A percentile compares a stretch with the other conserved stretches of the same genome.
These are phyloP conservation scores for Pythium monospermum DNA, from an alignment of 352 stramenopile genomes.

Conservation along the genomic window DNA sequence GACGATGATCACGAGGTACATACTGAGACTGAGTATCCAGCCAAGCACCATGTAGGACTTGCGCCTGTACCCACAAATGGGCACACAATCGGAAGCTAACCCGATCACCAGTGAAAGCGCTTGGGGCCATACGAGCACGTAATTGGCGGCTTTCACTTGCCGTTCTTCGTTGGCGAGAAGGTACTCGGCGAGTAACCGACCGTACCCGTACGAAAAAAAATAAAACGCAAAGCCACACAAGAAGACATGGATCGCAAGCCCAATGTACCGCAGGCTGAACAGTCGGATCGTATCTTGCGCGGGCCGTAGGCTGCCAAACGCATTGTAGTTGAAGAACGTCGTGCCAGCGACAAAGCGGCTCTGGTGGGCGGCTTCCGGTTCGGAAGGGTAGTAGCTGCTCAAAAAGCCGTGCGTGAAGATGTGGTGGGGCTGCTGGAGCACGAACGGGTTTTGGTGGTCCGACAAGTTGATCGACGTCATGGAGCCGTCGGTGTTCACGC, in stretches of 20 bases:
- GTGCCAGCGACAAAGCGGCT: constrained; percentile 51
- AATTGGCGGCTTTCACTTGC: constrained; percentile 31
- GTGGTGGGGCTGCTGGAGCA: too few relatives aligned
- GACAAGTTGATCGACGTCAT: too few relatives aligned
- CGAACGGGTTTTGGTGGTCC: too few relatives aligned
- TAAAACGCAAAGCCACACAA: constrained; percentile 24
- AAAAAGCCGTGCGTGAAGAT: too few relatives aligned
- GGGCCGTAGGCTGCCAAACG: constrained; percentile 51
- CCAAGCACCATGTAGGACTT: constrained; percentile 90
- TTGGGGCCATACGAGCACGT: constrained; percentile 50
- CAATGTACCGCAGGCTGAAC: constrained; percentile 29
- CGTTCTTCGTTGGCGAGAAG: constrained; percentile 20
- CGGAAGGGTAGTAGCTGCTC: too few relatives aligned
- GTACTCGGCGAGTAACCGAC: constrained; percentile 37
- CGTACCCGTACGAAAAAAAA: constrained; percentile 32
- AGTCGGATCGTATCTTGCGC: constrained; percentile 29
- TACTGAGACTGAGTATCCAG: constrained; percentile 1
- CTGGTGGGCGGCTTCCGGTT: too few relatives aligned
- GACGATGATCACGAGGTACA: constrained; percentile 2
- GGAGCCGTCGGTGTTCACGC: too few relatives aligned
- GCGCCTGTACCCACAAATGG: constrained; percentile 78
- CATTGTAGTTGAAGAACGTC: constrained; percentile 62
- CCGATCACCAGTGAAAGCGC: constrained; percentile 80
- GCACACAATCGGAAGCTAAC: constrained; percentile 84
- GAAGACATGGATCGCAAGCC: constrained; percentile 34